Evolutionary conservation across 192 early-diverging fungal species (phyloP), one percentile per base, ranked within the genome.

Genomic region (Backusella tuberculispora): DNA sequence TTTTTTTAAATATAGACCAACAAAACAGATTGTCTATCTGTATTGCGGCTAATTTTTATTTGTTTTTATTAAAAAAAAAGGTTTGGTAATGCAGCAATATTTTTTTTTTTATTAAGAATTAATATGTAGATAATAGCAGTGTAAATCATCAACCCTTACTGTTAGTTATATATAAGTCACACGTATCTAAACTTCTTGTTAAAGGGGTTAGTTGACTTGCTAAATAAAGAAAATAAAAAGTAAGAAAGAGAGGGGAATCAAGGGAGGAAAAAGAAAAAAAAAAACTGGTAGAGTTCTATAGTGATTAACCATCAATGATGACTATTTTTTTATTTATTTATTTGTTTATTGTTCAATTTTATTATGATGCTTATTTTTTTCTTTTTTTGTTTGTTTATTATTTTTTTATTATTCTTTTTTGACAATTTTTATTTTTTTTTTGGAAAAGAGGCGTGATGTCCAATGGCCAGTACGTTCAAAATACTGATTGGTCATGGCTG

Each of bases 401-500:
- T 0, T 60, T 60, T 24, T 48, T 34, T 34, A 34, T 34, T 0
- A 34, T 34, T 34, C 29, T 24, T 56, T 4, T 12, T 26, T 60
- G 53, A 13, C 53, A 60, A 26, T n/a, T n/a, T n/a, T n/a, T n/a
- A n/a, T n/a, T n/a, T n/a, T 38, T 43, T 67, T 67, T 43, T 67
- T 24, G 66, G 38, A 42, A 42, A 40, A 40, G 34, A 67, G 38
- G 66, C 66, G 66, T 67, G 66, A 67, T 41, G 19, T 67, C 66
- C 8, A 4, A 67, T 67, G 66, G 38, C n/a, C 41, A n/a, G 38
- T 34, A 34, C 9, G 37, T 38, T 10, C 29, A 37, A 42, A 42
- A 8, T 67, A 67, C 21, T 67, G 66, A 67, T 67, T 67, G 38
- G 37, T 41, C 19, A 67, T 67, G 66, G n/a, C 40, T 43, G 66